Conservation (phyloP, 176 grass and related monocot genomes). For the Zoysia japonica region DNA sequence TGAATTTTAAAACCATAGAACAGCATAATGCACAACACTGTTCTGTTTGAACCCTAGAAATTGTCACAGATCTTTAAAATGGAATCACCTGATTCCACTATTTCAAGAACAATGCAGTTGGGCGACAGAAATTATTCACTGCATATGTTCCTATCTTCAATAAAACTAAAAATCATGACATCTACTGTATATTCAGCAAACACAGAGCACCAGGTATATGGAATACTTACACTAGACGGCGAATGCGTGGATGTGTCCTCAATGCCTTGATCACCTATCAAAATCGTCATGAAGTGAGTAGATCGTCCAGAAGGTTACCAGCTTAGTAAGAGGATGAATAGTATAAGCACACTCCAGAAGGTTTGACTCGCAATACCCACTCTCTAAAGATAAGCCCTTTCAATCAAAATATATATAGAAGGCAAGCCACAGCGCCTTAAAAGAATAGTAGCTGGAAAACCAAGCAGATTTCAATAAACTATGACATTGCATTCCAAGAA, state of each 20-base stretch:
- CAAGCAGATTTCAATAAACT: not conserved
- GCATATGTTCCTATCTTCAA: not conserved
- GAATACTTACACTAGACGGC: constrained; percentile 80
- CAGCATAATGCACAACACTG: not conserved
- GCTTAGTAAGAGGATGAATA: constrained; percentile 12
- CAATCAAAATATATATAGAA: not conserved
- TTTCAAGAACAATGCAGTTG: not conserved
- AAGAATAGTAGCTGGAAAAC: not conserved
- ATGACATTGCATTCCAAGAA: not conserved
- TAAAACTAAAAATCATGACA: not conserved
- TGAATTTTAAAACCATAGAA: not conserved
- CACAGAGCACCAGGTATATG: not conserved
- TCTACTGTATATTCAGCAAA: not conserved
- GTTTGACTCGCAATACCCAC: not conserved
- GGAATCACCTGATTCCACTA: not conserved
- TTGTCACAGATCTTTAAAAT: not conserved
- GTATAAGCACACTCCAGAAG: not conserved
- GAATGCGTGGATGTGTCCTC: constrained; percentile 90
- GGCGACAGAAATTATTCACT: not conserved
- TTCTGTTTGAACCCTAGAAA: not conserved
- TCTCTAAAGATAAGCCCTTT: constrained; percentile 3
- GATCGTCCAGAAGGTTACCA: not conserved
- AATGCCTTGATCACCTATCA: constrained; percentile 89
- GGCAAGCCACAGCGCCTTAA: not conserved
- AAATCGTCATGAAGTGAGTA: constrained; percentile 35